Percentiles rank a stretch among this genome's conserved stretches.
phyloP scores from a whole-genome alignment of 2,329 filamentous ascomycete genomes.

The Endoconidiophora polonica region DNA sequence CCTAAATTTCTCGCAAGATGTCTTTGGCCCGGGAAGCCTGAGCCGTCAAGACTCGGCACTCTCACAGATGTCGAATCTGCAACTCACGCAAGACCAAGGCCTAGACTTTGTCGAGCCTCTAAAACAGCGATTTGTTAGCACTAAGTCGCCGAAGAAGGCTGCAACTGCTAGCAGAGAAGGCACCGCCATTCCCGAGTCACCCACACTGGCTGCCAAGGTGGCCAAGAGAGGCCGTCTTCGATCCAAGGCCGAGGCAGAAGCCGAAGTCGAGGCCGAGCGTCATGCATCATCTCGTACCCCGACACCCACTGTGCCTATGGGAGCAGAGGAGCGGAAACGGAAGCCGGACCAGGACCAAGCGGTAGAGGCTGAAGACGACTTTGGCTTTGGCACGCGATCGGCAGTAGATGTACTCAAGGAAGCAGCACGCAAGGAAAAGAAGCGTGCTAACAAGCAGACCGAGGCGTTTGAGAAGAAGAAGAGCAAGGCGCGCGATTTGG shows the following conservation, averaged over 20 bases:
- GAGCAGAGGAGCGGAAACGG: constrained; percentile 24
- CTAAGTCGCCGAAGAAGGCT: constrained; percentile 20
- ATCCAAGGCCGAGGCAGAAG: constrained; percentile 23
- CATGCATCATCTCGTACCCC: constrained; percentile 20
- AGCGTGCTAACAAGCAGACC: constrained; percentile 18
- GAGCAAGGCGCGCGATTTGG: constrained; percentile 70
- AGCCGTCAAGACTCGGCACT: background rate
- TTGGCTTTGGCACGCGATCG: constrained; percentile 22
- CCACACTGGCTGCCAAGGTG: constrained; percentile 27
- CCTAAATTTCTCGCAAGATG: constrained; percentile 43
- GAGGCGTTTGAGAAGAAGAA: constrained; percentile 65
- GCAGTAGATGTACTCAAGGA: constrained; percentile 60
- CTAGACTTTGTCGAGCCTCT: constrained; percentile 59
- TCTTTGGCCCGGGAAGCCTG: constrained; percentile 43
- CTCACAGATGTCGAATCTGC: constrained; percentile 8
- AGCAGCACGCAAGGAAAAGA: constrained; percentile 36
- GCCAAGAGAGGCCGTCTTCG: constrained; percentile 21
- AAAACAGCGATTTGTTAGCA: constrained; percentile 43
- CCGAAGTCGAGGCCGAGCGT: constrained; percentile 12
- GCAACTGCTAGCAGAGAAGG: constrained; percentile 16
- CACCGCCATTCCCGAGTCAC: constrained; percentile 41
- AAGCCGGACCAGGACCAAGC: constrained; percentile 14
- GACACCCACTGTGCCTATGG: constrained; percentile 21
- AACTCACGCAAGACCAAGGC: constrained; percentile 59
- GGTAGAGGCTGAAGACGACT: constrained; percentile 19